Base-by-base conservation (phyloP, 2,329 filamentous ascomycete species). In the Metarhizium album region DNA sequence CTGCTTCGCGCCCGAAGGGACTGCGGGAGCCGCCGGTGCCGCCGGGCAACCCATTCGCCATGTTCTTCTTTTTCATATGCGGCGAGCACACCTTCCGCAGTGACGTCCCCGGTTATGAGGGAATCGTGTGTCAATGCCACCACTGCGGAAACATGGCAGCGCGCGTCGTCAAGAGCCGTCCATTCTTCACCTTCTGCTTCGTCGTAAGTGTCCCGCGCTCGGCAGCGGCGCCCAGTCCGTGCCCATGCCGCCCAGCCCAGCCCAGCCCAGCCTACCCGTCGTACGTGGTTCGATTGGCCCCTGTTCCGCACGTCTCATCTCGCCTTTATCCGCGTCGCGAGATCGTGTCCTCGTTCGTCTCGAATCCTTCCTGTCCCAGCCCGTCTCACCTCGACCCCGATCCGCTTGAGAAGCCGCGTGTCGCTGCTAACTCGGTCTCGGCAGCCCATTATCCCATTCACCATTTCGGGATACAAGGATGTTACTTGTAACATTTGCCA, bases 161-260 rank as follows among this genome's bases (percentile, higher is more conserved):
- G 14, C 72, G 70, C 54, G 80, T 83, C 52, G 72, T 81, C 60
- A 83, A 83, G 65, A 76, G 74, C 52, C 74, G 83, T 53, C 80
- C 81, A 42, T 89, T 84, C 83, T 90, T 90, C 62, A 90, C 86
- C 4, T 82, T 90, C 61, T 90, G 86, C 73, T 89, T 86, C 67
- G 68, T 89, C 49, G 80, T 83, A 67, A 60, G 76, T 70, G 9
- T 20, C 16, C n/a, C 5, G 5, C 11, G 4, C 37, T 40, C 20
- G n/a, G 2, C 11, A 20, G 14, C 18, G 4, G 8, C 6, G 5
- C 6, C 20, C 37, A 20, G 5, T 18, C 37, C 37, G n/a, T n/a
- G n/a, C n/a, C n/a, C 29, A 31, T 31, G 29, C 29, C 29, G 29
- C n/a, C n/a, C n/a, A n/a, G n/a, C n/a, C n/a, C n/a, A 37, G 5